Conservation (phyloP, 371 early-diverging fungal genomes). For the Lichtheimia ornata region DNA sequence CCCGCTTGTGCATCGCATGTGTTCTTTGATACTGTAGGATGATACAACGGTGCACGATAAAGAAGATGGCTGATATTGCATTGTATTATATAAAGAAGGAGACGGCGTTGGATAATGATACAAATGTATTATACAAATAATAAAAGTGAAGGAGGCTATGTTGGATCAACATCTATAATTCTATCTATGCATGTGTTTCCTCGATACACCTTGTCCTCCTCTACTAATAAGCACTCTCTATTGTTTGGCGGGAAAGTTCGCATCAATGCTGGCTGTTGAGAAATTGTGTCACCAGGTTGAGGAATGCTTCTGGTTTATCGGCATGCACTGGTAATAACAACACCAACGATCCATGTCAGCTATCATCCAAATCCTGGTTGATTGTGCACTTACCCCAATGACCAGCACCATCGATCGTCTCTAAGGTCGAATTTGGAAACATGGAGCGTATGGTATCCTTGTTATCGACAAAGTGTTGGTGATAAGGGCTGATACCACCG, state of each 20-base stretch:
- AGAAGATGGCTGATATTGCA: too few species aligned
- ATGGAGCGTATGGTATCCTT: constrained; percentile 49
- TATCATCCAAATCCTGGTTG: not conserved
- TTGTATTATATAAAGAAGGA: too few species aligned
- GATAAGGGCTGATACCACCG: constrained; percentile 71
- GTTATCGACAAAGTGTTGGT: constrained; percentile 43
- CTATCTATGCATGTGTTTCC: too few species aligned
- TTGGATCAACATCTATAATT: too few species aligned
- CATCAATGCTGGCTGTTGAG: constrained; percentile 1
- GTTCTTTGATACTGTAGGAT: too few species aligned
- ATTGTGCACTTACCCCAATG: constrained; percentile 75
- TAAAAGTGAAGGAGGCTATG: too few species aligned
- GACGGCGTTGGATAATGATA: too few species aligned
- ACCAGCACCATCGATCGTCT: constrained; percentile 68
- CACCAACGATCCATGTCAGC: not conserved
- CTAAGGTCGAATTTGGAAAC: constrained; percentile 69
- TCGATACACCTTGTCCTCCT: too few species aligned
- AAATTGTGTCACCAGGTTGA: constrained; percentile 1
- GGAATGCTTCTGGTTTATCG: constrained; percentile 67
- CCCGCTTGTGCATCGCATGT: too few species aligned
- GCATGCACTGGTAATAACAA: constrained; percentile 63
- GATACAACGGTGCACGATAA: too few species aligned
- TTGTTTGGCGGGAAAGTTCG: constrained; percentile 1
- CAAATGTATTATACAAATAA: too few species aligned
- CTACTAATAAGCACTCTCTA: too few species aligned